Conservation (phyloP, 1,284 basidiomycete genomes). For the Heterobasidion parviporum region DNA sequence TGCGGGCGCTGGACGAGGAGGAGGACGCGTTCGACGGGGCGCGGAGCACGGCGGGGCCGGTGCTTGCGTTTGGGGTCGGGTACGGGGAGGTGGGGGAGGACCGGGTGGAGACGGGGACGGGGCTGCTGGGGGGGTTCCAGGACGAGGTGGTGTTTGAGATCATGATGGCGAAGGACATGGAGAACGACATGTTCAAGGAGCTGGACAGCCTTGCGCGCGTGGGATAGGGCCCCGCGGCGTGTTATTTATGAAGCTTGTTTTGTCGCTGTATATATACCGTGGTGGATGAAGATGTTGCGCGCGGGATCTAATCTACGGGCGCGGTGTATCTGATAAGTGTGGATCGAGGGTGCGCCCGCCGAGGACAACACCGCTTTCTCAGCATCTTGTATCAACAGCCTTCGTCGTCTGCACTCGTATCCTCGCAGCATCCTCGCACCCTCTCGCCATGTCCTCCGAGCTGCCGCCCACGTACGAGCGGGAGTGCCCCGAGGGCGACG, state of each 20-base stretch:
- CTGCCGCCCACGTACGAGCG: constrained; percentile 34
- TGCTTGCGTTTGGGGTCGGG: constrained; percentile 65
- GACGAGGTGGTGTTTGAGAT: constrained; percentile 60
- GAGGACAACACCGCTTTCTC: background rate
- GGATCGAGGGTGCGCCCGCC: too few species aligned
- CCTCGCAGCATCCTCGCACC: background rate
- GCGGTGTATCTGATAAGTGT: background rate
- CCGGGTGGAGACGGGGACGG: constrained; percentile 58
- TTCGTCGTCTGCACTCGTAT: background rate
- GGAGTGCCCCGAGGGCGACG: constrained; percentile 15
- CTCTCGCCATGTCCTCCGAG: constrained; percentile 6
- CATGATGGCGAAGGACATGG: constrained; percentile 59
- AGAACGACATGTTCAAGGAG: constrained; percentile 64
- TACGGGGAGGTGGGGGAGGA: constrained; percentile 68
- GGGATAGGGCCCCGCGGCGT: constrained; percentile 29
- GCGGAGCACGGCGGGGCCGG: constrained; percentile 41
- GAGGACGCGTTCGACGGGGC: constrained; percentile 67
- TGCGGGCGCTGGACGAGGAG: constrained; percentile 79
- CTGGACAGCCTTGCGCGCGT: constrained; percentile 68
- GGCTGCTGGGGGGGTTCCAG: constrained; percentile 66
- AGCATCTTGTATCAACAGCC: background rate
- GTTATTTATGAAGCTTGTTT: background rate
- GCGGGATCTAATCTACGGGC: background rate
- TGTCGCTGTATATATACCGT: background rate
- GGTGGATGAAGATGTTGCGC: too few species aligned